Evolutionary conservation across 306 rosid species (phyloP).

Genomic region (Prunus campanulata): DNA sequence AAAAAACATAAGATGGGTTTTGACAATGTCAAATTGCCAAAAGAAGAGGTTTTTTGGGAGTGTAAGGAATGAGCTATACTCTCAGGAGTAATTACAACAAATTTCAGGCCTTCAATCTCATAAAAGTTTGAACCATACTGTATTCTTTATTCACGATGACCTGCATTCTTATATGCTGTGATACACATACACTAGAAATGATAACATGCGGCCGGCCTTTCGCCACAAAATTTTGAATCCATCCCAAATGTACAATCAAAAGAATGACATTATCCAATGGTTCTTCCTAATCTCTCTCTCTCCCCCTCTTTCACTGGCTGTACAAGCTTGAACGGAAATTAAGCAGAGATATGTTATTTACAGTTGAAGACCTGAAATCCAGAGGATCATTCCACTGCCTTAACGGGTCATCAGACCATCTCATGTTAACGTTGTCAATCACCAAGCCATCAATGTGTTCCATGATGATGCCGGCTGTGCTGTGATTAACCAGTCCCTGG

Average conservation of each 20-base stretch:
- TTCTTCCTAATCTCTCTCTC: neutral
- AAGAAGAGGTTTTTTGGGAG: too few species aligned
- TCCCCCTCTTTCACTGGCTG: conserved; percentile 5
- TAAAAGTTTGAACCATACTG: neutral
- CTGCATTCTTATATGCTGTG: neutral
- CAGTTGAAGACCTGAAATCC: conserved; percentile 73
- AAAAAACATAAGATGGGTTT: too few species aligned
- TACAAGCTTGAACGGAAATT: conserved; percentile 60
- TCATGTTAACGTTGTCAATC: conserved; percentile 70
- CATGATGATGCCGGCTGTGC: conserved; percentile 69
- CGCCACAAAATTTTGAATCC: neutral
- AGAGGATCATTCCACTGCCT: conserved; percentile 71
- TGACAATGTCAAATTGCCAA: too few species aligned
- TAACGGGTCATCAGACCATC: conserved; percentile 52
- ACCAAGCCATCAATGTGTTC: conserved; percentile 77
- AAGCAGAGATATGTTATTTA: conserved; percentile 57
- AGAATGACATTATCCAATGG: neutral
- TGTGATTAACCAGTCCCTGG: conserved; percentile 70
- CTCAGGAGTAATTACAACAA: too few species aligned
- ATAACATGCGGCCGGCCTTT: neutral
- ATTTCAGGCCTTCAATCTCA: neutral
- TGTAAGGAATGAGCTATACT: too few species aligned
- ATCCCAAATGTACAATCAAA: neutral
- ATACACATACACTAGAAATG: neutral
- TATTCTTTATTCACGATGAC: neutral